A percentile compares a stretch with the other conserved stretches of the same genome.
phyloP scores from a whole-genome alignment of 768 basidiomycete genomes.

The Russula ochroleuca region DNA sequence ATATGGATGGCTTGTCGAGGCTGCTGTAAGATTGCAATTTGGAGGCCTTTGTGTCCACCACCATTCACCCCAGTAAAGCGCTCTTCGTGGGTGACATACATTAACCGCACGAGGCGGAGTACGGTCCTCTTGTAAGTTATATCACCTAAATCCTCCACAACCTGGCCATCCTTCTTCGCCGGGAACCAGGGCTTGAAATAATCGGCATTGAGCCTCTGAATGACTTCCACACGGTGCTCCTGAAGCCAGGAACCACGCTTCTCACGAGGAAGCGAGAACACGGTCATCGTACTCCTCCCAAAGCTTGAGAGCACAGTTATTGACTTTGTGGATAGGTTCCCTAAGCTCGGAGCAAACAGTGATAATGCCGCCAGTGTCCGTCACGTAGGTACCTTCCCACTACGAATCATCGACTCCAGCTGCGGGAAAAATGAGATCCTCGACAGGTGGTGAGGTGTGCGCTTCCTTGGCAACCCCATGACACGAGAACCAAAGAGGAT shows the following conservation, averaged over 20 bases:
- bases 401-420: slow-evolving; percentile 83
- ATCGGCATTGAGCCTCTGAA: slow-evolving; percentile 88
- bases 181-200: slow-evolving; percentile 98
- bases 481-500: slow-evolving; percentile 95
- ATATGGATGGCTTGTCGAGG: slow-evolving; percentile 76
- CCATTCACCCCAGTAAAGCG: slow-evolving; percentile 89
- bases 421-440: slow-evolving; percentile 93
- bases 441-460: slow-evolving; percentile 90
- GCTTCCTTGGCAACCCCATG: slow-evolving; percentile 99
- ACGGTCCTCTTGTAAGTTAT: slow-evolving; percentile 99
- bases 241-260: slow-evolving; percentile 86
- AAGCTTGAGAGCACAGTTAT: slow-evolving; percentile 91
- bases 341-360: slow-evolving; percentile 97
- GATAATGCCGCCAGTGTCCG: slow-evolving; percentile 92
- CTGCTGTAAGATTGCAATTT: slow-evolving; percentile 76
- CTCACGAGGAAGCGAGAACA: slow-evolving; percentile 94
- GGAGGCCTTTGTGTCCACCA: slow-evolving; percentile 69
- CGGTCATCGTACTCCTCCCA: slow-evolving; percentile 99
- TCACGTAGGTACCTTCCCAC: slow-evolving; percentile 94
- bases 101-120: slow-evolving; percentile 84
- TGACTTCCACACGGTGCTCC: slow-evolving; percentile 84
- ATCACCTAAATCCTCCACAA: slow-evolving; percentile 82
- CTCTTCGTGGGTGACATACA: slow-evolving; percentile 93
- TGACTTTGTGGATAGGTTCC: slow-evolving; percentile 99
- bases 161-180: slow-evolving; percentile 85